These are phyloP conservation scores for Triangularia verruculosa DNA, from an alignment of 2,329 filamentous ascomycete species.

Conservation along the genomic window DNA sequence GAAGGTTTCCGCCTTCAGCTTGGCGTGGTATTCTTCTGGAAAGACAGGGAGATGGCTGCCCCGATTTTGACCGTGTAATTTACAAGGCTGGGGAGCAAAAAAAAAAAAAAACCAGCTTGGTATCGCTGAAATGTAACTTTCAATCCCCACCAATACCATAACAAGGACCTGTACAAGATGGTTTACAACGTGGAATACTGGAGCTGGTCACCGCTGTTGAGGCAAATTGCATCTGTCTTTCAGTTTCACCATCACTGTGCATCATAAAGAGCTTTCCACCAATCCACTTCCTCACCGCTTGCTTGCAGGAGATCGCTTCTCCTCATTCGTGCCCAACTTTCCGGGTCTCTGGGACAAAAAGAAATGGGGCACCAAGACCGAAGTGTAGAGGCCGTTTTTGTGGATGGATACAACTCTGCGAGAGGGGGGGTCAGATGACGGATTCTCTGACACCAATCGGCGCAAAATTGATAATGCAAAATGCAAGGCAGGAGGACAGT, in stretches of 20 bases:
- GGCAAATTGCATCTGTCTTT: neutral
- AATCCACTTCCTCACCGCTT: neutral
- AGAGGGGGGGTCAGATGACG: slow-evolving; percentile 20
- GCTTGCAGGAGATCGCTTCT: neutral
- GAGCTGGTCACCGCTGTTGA: neutral
- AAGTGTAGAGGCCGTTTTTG: neutral
- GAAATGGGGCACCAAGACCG: neutral
- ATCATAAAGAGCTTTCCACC: neutral
- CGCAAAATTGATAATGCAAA: neutral
- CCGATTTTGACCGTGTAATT: neutral
- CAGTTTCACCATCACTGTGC: neutral
- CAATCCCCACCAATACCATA: too few relatives aligned
- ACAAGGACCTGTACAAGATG: too few relatives aligned
- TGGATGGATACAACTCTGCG: neutral
- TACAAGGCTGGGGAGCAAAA: neutral
- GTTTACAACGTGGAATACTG: too few relatives aligned
- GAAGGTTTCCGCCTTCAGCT: neutral
- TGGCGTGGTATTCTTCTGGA: neutral
- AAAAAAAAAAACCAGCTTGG: neutral
- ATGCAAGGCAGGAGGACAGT: too few relatives aligned
- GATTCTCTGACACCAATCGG: slow-evolving; percentile 16
- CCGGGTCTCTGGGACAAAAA: neutral
- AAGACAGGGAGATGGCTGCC: neutral
- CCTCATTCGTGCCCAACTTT: neutral
- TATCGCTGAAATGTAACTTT: neutral